Base-by-base conservation (phyloP, 208 protist genomes). In the Crithidia fasciculata region DNA sequence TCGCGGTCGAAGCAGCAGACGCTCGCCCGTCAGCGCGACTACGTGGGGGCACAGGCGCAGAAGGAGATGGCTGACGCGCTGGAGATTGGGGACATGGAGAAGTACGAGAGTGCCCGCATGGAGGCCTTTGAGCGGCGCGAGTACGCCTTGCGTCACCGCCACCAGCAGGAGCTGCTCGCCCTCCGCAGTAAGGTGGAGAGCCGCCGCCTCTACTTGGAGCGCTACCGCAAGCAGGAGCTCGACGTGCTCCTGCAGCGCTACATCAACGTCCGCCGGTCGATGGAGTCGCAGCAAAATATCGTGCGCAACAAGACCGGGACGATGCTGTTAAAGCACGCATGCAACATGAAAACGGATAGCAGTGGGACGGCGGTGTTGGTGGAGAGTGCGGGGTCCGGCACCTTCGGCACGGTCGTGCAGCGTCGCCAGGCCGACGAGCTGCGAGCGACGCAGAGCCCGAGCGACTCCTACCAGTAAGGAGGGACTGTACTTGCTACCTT, bases 201-300 rank as follows among this genome's bases (percentile, higher is more conserved):
- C 68, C 82, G 88, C 16, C 77, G 86, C 19, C 60, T 89, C 12
- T 87, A 92, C 57, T 81, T 96, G 10, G 90, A 96, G 77, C 80
- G 87, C 57, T 66, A 78, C 55, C 87, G 95, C 13, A 93, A 96
- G 84, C 83, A 84, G 50, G 92, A 97, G 75, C 81, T 97, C 15
- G 90, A 97, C 57, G 84, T 93, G 58, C 80, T 97, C 16, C 83
- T 98, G 40, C 90, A 93, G 65, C 80, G 86, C 15, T 98, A 96
- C 83, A 84, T 97, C 54, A 97, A 96, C 81, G 80, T 88, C 16
- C 88, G 91, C 43, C 81, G 88, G 9, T 87, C 85, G 57, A 86
- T 98, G 64, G 90, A 96, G 75, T 84, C 72, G 16, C 91, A 96
- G 45, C 93, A 97, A 56, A 94, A 93, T 69, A 95, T 97, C 74